These are phyloP conservation scores for Colletotrichum chrysophilum DNA, from an alignment of 2,329 filamentous ascomycete genomes.

Conservation along the genomic window DNA sequence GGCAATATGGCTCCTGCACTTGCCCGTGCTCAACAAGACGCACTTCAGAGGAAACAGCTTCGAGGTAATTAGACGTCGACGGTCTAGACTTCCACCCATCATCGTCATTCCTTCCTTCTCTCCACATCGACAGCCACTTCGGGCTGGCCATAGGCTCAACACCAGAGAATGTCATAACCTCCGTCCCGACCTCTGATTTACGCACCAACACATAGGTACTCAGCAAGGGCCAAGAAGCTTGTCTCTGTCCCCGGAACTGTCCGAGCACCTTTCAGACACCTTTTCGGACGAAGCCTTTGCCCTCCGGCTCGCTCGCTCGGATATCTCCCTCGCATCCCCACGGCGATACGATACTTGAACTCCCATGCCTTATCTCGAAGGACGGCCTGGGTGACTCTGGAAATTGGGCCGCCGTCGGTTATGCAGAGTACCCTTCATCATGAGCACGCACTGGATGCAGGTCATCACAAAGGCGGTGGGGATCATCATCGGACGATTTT, in stretches of 20 bases:
- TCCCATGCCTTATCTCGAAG: not conserved
- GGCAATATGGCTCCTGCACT: not conserved
- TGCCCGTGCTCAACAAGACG: not conserved
- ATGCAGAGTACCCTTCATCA: not conserved
- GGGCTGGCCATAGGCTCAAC: not conserved
- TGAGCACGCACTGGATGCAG: not conserved
- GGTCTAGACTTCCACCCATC: not conserved
- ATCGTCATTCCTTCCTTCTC: not conserved
- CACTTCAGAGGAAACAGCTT: not conserved
- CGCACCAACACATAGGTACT: not conserved
- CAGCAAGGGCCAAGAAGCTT: not conserved
- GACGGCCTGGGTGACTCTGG: not conserved
- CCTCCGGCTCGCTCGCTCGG: not conserved
- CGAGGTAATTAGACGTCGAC: not conserved
- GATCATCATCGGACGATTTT: not conserved
- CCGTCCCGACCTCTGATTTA: not conserved
- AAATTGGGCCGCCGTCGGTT: not conserved
- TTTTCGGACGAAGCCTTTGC: not conserved
- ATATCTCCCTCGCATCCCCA: not conserved
- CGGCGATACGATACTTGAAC: not conserved
- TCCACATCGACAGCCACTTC: not conserved
- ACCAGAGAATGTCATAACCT: not conserved
- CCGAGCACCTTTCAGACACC: not conserved
- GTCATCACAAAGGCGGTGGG: not conserved
- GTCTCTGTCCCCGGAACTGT: not conserved